Conservation (phyloP, 2,329 filamentous ascomycete genomes). For the Talaromyces sp. region DNA sequence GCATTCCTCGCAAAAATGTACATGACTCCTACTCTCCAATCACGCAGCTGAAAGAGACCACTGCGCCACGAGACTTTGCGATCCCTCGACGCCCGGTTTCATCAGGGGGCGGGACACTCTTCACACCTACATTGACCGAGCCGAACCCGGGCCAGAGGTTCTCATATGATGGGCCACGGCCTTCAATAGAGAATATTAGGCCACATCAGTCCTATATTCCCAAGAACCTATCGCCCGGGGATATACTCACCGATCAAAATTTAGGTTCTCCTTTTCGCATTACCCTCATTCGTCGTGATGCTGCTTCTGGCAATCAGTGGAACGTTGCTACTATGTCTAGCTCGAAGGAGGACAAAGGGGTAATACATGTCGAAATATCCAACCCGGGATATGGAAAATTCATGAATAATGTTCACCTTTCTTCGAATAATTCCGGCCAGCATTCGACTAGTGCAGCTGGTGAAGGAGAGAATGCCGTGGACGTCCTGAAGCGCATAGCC, state of each 20-base stretch:
- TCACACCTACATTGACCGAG: neutral
- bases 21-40: neutral
- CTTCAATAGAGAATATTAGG: neutral
- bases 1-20: neutral
- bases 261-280: conserved; percentile 36
- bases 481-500: conserved; percentile 11
- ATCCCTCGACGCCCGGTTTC: conserved; percentile 24
- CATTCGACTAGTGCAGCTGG: conserved; percentile 20
- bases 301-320: conserved; percentile 67
- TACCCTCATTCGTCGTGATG: conserved; percentile 71
- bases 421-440: conserved; percentile 31
- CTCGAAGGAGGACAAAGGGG: conserved; percentile 28
- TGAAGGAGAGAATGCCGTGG: conserved; percentile 7
- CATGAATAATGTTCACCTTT: conserved; percentile 38
- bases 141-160: neutral
- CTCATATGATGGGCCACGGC: conserved; percentile 1
- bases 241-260: neutral
- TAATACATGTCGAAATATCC: conserved; percentile 54
- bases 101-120: neutral
- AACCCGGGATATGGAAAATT: conserved; percentile 62
- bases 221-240: conserved; percentile 20
- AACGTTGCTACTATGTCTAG: conserved; percentile 65
- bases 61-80: neutral
- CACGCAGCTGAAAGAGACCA: neutral
- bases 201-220: neutral